Evolutionary conservation across 495 filamentous ascomycete species (phyloP), one percentile per base, ranked within the genome.

Genomic region (Tuber borchii): DNA sequence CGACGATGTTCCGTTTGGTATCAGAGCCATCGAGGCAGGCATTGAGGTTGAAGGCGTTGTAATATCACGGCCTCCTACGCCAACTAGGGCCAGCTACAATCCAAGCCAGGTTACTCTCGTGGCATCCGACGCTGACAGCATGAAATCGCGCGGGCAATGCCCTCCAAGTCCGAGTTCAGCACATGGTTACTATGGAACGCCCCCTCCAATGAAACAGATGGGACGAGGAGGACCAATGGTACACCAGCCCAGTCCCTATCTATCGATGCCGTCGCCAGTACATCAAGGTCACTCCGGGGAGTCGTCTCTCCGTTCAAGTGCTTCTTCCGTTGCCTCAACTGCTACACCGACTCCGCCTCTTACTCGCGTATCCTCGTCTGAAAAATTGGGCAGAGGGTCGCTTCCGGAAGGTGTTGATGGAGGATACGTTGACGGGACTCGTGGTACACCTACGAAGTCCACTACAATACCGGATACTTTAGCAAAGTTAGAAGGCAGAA

Each of bases 31-130:
- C 43, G 92, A 99, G 82, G 92, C 88, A 77, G 94, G 94, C 19
- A 87, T 97, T 37, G 89, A 93, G 80, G 89, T 96, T 19, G 92
- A 96, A 76, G 95, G 94, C 9, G 94, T 97, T 71, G 97, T 93
- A 90, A 91, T 94, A 39, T 95, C 93, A 20, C 85, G 88, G 44
- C 86, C 87, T 19, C 89, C 87, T 46, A 91, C 91, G 14, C 89
- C 89, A 71, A 65, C 26, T 22, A 46, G 40, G 37, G 74, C 74
- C 48, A 74, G 74, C 65, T 74, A 74, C 46, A 82, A 75, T 26
- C 78, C 73, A 37, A 83, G 81, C 51, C 79, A 83, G 61, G 72
- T 81, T 71, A 83, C 81, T 40, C 75, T 83, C 51, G 74, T 81
- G 40, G 77, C 70, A 73, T 80, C 80, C n/a, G 80, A 80, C 26